phyloP scores from a whole-genome alignment of 73 alveolate species.

The Symbiodinium natans region DNA sequence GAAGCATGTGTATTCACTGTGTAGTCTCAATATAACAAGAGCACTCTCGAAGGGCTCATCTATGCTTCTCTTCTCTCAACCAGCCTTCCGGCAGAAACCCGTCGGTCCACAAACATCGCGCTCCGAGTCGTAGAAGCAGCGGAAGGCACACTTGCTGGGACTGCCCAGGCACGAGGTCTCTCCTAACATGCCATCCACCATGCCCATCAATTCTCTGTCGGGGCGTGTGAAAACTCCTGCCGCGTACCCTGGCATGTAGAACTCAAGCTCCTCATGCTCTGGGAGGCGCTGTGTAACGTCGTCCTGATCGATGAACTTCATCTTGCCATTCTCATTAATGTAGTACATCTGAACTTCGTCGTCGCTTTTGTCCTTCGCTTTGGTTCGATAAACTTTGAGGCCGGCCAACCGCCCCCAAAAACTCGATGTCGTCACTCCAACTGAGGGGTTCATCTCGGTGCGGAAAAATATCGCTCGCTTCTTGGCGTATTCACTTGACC shows the following conservation, averaged over 20 bases:
- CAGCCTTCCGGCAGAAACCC: constrained; percentile 14
- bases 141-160: constrained; percentile 16
- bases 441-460: constrained; percentile 5
- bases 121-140: constrained; percentile 29
- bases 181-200: constrained; percentile 2
- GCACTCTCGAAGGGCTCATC: too few relatives aligned
- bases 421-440: not conserved
- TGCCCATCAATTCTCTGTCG: not conserved
- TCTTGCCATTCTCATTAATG: not conserved
- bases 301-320: not conserved
- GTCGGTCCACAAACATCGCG: not conserved
- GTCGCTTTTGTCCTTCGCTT: not conserved
- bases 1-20: too few relatives aligned
- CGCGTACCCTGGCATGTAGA: not conserved
- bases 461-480: not conserved
- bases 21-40: too few relatives aligned
- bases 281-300: not conserved
- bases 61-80: not conserved
- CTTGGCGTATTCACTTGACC: not conserved
- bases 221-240: not conserved
- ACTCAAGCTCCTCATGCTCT: not conserved
- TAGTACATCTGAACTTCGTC: not conserved
- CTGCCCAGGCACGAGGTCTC: constrained; percentile 2
- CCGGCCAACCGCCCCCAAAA: not conserved
- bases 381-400: not conserved